phyloP scores from a whole-genome alignment of 345 rosid species.

The Combretum micranthum region DNA sequence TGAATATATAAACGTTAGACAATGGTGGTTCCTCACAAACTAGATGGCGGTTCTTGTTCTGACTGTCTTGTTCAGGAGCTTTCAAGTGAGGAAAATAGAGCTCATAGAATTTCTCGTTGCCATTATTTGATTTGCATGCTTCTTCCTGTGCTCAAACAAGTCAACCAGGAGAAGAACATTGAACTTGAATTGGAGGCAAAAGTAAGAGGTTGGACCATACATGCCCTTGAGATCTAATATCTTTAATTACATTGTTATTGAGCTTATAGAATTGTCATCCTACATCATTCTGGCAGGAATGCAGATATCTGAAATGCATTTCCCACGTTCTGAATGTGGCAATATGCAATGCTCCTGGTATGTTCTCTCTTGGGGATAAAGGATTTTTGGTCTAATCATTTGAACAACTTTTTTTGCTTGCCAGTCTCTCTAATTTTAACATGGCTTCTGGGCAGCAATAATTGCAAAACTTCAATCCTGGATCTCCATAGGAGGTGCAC shows the following conservation, averaged over 20 bases:
- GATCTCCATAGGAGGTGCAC: conserved; percentile 68
- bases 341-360: conserved; percentile 51
- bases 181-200: conserved; percentile 68
- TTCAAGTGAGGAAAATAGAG: conserved; percentile 44
- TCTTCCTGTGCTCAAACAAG: conserved; percentile 77
- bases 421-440: conserved; percentile 1
- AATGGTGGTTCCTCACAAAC: too few relatives aligned
- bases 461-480: conserved; percentile 44
- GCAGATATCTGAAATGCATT: conserved; percentile 38
- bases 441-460: conserved; percentile 30
- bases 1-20: too few relatives aligned
- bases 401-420: neutral
- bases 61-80: conserved; percentile 40
- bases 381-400: conserved; percentile 1
- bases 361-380: conserved; percentile 21
- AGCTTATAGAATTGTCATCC: conserved; percentile 1
- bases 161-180: conserved; percentile 51
- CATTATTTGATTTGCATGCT: conserved; percentile 88
- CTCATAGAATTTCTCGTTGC: conserved; percentile 58
- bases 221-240: conserved; percentile 5
- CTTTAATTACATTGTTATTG: neutral
- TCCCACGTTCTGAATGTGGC: conserved; percentile 36
- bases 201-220: conserved; percentile 38
- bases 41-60: conserved; percentile 8
- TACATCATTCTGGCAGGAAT: conserved; percentile 25